Evolutionary conservation across 768 basidiomycete genomes (phyloP).

Genomic region (Tylopilus sp.): DNA sequence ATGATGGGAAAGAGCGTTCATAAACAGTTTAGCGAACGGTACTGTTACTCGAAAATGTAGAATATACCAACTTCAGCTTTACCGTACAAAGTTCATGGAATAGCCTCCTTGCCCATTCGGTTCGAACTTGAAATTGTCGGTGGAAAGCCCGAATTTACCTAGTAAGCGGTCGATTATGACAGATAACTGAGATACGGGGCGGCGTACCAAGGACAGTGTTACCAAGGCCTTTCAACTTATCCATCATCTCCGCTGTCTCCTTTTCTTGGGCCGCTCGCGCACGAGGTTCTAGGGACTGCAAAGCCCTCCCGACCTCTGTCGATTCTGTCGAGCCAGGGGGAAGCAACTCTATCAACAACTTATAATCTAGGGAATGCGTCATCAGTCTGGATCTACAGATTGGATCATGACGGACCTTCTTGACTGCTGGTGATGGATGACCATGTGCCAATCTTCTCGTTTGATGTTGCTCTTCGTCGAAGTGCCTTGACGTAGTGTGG

Average conservation of each 20-base stretch:
- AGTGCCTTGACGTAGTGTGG: conserved; percentile 84
- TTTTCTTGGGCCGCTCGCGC: conserved; percentile 74
- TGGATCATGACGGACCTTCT: conserved; percentile 57
- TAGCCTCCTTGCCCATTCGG: conserved; percentile 96
- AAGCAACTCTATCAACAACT: conserved; percentile 59
- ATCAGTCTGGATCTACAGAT: not conserved
- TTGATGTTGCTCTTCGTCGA: conserved; percentile 83
- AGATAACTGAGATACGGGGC: not conserved
- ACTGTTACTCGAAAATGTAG: not conserved
- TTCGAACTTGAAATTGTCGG: conserved; percentile 95
- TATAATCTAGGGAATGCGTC: conserved; percentile 60
- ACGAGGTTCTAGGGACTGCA: conserved; percentile 60
- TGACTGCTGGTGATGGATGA: conserved; percentile 75
- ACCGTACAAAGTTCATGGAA: conserved; percentile 79
- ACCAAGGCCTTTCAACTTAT: conserved; percentile 88
- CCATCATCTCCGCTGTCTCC: conserved; percentile 90
- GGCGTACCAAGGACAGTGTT: conserved; percentile 79
- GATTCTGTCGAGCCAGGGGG: conserved; percentile 51
- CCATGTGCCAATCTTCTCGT: conserved; percentile 81
- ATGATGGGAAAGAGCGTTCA: not conserved
- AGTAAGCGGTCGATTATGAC: not conserved
- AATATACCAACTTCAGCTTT: conserved; percentile 12
- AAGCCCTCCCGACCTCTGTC: conserved; percentile 44
- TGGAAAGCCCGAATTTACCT: conserved; percentile 94
- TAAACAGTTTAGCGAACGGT: not conserved